Percentiles rank a stretch among this genome's conserved stretches.
Conservation (phyloP, 139 green algal species). For the Eudorina sp. region DNA sequence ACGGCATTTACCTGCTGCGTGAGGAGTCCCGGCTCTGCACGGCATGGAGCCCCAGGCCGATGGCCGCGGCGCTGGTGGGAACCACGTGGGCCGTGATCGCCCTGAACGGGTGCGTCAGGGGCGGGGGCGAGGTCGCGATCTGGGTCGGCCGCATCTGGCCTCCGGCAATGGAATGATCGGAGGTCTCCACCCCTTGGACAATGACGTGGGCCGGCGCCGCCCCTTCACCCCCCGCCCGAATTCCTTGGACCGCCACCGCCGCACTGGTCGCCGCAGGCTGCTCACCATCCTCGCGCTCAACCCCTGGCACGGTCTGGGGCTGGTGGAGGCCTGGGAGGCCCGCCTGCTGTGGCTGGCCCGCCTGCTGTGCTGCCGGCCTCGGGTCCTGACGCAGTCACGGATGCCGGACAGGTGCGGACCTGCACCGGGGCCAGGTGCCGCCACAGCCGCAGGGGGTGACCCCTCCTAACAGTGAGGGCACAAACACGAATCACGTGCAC, state of each 20-base stretch:
- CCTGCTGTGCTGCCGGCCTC: slow-evolving; percentile 35
- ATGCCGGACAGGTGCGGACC: not conserved
- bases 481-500: no score
- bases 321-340: slow-evolving; percentile 46
- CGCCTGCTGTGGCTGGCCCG: slow-evolving; percentile 35
- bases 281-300: slow-evolving; percentile 37
- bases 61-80: slow-evolving; percentile 41
- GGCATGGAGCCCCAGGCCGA: slow-evolving; percentile 36
- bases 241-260: not conserved
- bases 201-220: not conserved
- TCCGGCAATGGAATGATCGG: not conserved
- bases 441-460: no score
- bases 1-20: slow-evolving; percentile 6
- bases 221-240: not conserved
- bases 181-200: not conserved
- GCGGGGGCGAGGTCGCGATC: not conserved
- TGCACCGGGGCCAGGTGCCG: no score
- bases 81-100: slow-evolving; percentile 33
- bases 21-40: not conserved
- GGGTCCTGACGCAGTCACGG: slow-evolving; percentile 13
- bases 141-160: not conserved
- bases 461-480: no score
- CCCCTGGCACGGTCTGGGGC: slow-evolving; percentile 40
- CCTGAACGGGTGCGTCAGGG: not conserved
- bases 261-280: not conserved